Evolutionary conservation across 2,329 filamentous ascomycete species (phyloP).

Genomic region (Clonostachys chloroleuca): DNA sequence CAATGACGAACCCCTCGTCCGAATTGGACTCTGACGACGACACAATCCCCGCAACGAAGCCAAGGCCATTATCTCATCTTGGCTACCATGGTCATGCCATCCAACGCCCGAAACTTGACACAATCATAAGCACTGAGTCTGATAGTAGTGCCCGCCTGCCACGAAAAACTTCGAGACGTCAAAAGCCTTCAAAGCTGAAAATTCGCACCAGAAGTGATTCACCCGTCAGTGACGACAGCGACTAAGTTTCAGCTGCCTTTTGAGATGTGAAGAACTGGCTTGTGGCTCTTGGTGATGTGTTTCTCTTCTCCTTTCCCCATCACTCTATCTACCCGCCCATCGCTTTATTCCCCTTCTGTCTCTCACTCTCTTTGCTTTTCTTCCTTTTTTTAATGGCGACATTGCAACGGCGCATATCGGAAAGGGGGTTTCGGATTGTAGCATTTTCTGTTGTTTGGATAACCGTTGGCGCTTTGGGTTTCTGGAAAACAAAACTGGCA

Average conservation of each 20-base stretch:
- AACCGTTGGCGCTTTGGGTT: too few species aligned
- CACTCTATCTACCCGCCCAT: too few species aligned
- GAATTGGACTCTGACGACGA: conserved; percentile 25
- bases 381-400: conserved; percentile 7
- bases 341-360: background rate
- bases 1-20: conserved; percentile 19
- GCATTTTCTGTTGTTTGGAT: conserved; percentile 1
- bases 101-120: conserved; percentile 38
- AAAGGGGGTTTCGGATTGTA: background rate
- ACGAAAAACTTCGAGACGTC: conserved; percentile 15
- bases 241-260: conserved; percentile 10
- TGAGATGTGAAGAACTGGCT: too few species aligned
- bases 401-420: conserved; percentile 9
- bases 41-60: conserved; percentile 13
- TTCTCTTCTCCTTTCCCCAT: too few species aligned
- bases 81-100: conserved; percentile 22
- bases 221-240: conserved; percentile 29
- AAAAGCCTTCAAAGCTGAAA: conserved; percentile 19
- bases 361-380: conserved; percentile 1
- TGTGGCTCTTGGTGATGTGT: background rate
- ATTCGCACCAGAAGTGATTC: conserved; percentile 22
- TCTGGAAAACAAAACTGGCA: too few species aligned
- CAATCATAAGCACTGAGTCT: conserved; percentile 41
- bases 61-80: conserved; percentile 6
- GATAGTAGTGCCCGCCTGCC: conserved; percentile 17